Conservation (phyloP, 768 basidiomycete species). For the Suillus discolor region DNA sequence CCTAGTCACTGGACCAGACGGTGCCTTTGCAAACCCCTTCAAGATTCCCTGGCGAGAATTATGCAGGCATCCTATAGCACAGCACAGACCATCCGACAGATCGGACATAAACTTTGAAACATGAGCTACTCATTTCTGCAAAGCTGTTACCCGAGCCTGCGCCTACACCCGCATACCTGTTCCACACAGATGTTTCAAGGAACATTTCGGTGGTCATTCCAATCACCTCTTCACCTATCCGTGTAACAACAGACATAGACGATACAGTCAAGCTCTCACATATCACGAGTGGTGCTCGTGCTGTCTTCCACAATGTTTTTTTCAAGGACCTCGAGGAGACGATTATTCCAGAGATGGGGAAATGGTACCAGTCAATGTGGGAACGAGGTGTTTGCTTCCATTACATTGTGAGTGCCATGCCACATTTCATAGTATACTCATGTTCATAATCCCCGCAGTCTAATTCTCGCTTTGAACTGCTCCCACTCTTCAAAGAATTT, state of each 20-base stretch:
- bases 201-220: conserved; percentile 40
- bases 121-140: conserved; percentile 59
- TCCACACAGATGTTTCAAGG: conserved; percentile 10
- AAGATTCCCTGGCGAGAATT: conserved; percentile 70
- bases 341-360: conserved; percentile 80
- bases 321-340: conserved; percentile 81
- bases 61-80: conserved; percentile 57
- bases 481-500: conserved; percentile 79
- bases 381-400: conserved; percentile 76
- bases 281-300: conserved; percentile 75
- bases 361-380: conserved; percentile 77
- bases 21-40: conserved; percentile 70
- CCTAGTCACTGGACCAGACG: conserved; percentile 64
- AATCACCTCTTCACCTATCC: conserved; percentile 64
- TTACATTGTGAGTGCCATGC: conserved; percentile 70
- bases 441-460: conserved; percentile 49
- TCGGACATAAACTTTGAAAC: conserved; percentile 28
- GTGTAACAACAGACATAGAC: conserved; percentile 92
- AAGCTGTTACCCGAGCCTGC: conserved; percentile 46
- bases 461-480: conserved; percentile 85
- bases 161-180: conserved; percentile 17
- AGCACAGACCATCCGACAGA: conserved; percentile 62
- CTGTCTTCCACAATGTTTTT: conserved; percentile 90
- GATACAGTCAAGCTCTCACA: conserved; percentile 78
- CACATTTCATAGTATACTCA: background rate